These are phyloP conservation scores for Elongisporangium prolatum DNA, from an alignment of 352 stramenopile species.

Conservation along the genomic window DNA sequence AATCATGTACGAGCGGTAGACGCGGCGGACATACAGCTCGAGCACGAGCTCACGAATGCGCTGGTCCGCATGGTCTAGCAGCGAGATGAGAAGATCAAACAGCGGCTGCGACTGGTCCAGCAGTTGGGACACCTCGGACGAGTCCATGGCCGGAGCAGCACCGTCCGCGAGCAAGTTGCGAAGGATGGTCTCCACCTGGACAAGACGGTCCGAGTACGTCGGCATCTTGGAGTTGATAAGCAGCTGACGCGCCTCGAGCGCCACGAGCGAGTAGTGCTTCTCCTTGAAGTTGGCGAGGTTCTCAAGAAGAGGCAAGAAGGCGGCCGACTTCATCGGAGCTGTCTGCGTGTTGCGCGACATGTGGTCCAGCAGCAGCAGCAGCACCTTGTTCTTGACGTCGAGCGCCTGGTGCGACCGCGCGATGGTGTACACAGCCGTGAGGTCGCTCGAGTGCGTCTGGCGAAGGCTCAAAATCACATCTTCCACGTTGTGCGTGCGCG, in stretches of 20 bases:
- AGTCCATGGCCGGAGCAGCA: conserved; percentile 7
- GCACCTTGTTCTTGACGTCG: conserved; percentile 77
- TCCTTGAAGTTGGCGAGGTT: conserved; percentile 85
- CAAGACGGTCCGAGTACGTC: conserved; percentile 90
- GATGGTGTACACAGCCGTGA: conserved; percentile 82
- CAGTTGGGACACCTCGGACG: conserved; percentile 48
- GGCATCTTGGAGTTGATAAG: conserved; percentile 97
- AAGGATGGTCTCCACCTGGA: conserved; percentile 72
- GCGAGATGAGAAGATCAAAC: conserved; percentile 80
- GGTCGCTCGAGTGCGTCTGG: conserved; percentile 88
- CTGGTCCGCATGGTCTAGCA: conserved; percentile 67
- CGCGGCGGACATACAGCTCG: conserved; percentile 79
- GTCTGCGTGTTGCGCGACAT: conserved; percentile 33
- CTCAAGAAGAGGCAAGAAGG: conserved; percentile 83
- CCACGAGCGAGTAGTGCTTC: conserved; percentile 91
- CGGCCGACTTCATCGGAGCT: conserved; percentile 40
- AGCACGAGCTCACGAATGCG: conserved; percentile 67
- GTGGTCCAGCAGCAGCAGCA: conserved; percentile 65
- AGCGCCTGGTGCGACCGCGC: conserved; percentile 91
- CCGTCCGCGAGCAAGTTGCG: conserved; percentile 58
- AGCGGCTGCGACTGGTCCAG: conserved; percentile 83
- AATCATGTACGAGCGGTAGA: conserved; percentile 86
- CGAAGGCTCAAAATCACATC: conserved; percentile 83
- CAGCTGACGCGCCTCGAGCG: conserved; percentile 93
- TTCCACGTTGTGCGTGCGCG: conserved; percentile 74